Evolutionary conservation across 352 stramenopile genomes (phyloP).

Genomic region (Phytophthora chlamydospora): DNA sequence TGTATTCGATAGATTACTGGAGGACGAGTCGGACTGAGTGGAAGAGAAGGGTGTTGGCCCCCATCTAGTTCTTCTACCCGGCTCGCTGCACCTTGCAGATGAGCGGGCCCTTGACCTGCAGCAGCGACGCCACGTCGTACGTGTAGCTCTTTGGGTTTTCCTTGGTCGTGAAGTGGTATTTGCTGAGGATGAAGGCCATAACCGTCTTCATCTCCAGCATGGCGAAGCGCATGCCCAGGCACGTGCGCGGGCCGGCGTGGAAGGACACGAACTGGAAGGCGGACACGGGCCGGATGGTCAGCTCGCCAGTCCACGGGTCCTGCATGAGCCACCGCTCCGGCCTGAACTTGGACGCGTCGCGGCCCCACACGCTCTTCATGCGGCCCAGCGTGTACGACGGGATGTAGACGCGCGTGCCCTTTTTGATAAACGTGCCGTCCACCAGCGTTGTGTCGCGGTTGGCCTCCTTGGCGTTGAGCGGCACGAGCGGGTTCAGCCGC

Average conservation of each 20-base stretch:
- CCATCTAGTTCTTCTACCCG: conserved; percentile 13
- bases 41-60: not conserved
- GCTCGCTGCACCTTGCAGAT: conserved; percentile 38
- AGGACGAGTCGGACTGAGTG: not conserved
- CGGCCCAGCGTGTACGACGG: conserved; percentile 57
- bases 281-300: conserved; percentile 36
- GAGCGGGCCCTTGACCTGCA: conserved; percentile 43
- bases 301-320: conserved; percentile 30
- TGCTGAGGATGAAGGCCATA: conserved; percentile 40
- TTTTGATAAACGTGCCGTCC: conserved; percentile 61
- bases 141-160: conserved; percentile 49
- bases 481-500: conserved; percentile 68
- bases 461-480: conserved; percentile 59
- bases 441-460: conserved; percentile 59
- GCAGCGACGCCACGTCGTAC: conserved; percentile 40
- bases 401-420: conserved; percentile 61
- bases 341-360: conserved; percentile 62
- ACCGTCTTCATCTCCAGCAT: conserved; percentile 61
- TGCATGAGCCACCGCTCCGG: conserved; percentile 66
- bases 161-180: conserved; percentile 48
- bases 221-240: conserved; percentile 46
- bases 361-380: conserved; percentile 56
- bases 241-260: conserved; percentile 39
- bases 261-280: conserved; percentile 46
- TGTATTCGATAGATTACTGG: conserved; percentile 32